Percentiles rank a stretch among this genome's conserved stretches.
These are phyloP conservation scores for Penicillium bialowiezense DNA, from an alignment of 495 filamentous ascomycete species.

Conservation along the genomic window DNA sequence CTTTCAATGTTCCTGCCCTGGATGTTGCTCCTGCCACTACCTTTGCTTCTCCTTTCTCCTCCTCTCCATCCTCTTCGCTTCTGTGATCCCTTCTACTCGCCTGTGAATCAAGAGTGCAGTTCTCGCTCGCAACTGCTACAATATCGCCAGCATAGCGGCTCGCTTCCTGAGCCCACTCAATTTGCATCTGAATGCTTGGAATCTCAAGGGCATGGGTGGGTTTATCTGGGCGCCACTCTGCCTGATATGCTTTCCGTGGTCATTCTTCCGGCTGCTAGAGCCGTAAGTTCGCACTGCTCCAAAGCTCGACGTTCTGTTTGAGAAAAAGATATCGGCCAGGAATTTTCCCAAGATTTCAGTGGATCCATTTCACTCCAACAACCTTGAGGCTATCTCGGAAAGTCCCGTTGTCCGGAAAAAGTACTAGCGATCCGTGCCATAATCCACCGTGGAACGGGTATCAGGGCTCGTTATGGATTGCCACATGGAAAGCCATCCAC, in stretches of 20 bases:
- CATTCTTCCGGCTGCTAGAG: conserved; percentile 69
- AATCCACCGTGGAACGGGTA: no score
- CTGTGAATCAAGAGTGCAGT: conserved; percentile 72
- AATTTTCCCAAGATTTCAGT: conserved; percentile 61
- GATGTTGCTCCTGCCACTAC: no score
- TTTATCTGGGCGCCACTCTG: conserved; percentile 72
- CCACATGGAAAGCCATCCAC: no score
- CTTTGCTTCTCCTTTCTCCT: no score
- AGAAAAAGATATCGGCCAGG: conserved; percentile 56
- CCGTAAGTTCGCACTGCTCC: conserved; percentile 62
- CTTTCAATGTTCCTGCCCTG: no score
- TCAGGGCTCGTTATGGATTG: no score
- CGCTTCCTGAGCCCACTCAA: conserved; percentile 68
- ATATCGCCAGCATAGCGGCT: conserved; percentile 64
- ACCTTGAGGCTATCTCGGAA: conserved; percentile 8
- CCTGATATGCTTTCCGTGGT: conserved; percentile 64
- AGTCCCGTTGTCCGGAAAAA: no score
- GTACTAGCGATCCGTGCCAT: no score
- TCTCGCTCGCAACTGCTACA: conserved; percentile 65
- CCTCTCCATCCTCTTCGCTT: no score
- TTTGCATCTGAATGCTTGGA: conserved; percentile 65
- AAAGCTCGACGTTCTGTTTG: conserved; percentile 67
- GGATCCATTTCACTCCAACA: conserved; percentile 49
- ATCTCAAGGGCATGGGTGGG: conserved; percentile 67
- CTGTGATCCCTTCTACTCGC: conserved; percentile 65